Evolutionary conservation across 1,139 yeast genomes (phyloP), one percentile per base, ranked within the genome.

Genomic region (Lodderomyces parapsilosis): DNA sequence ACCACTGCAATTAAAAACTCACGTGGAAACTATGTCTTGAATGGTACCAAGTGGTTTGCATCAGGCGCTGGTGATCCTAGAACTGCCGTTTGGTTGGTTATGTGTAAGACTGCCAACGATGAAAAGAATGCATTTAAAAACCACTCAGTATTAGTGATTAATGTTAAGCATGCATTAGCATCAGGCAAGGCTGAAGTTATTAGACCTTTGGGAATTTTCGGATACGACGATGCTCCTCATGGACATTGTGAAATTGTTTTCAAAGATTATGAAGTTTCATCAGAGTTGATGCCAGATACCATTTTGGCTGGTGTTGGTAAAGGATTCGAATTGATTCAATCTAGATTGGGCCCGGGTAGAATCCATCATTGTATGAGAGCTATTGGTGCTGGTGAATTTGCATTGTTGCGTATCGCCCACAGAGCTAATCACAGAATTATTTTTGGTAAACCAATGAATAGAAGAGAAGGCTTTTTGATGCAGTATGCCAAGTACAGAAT

Each of bases 61-160:
- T 79, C 86, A 0, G 88, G 88, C 23, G 88, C 87, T 30, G 88
- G 86, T 17, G 88, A 83, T 58, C 87, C 87, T 19, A 70, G 85
- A 45, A 75, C 82, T 58, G 54, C 68, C 27, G 78, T 76, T 40
- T 79, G 86, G 83, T 66, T 83, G 42, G 77, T 80, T n/a, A 81
- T 83, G 85, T 83, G 86, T 50, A 73, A 80, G 58, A 81, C 86
- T 4, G 60, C 59, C 38, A 68, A 73, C 46, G 54, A 63, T 38
- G 53, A 59, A 14, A 51, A 69, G 13, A 53, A 53, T 11, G 56
- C 57, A 1, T 80, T 82, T 58, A 59, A 58, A 39, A 83, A 82
- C 60, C 89, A 83, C 57, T 71, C 85, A 3, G 81, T 83, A 15
- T 59, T 83, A 41, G 72, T 82, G 24, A 63, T 83, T 40, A 86